Percentiles rank a stretch among this genome's conserved stretches.
These are phyloP conservation scores for Handroanthus guayacan DNA, from an alignment of 257 asterid genomes.

Conservation along the genomic window DNA sequence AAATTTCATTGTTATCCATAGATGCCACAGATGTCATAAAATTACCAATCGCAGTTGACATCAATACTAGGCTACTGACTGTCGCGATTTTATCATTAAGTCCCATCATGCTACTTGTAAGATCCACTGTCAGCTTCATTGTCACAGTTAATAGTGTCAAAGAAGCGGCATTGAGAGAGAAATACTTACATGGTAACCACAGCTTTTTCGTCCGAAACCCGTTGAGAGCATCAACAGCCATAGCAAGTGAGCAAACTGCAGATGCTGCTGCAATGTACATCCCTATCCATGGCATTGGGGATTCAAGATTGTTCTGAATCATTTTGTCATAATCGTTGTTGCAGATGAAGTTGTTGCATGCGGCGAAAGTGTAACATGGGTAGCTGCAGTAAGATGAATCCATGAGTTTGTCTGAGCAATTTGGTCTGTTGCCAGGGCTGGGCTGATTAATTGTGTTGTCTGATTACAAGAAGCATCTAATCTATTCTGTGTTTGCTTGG, in stretches of 20 bases:
- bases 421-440: no score
- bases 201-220: constrained; percentile 32
- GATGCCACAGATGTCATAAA: constrained; percentile 21
- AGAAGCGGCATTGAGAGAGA: constrained; percentile 45
- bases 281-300: constrained; percentile 43
- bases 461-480: no score
- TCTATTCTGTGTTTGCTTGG: no score
- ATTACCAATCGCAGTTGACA: no score
- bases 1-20: constrained; percentile 32
- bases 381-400: background rate
- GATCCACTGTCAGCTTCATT: constrained; percentile 43
- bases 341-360: background rate
- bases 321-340: background rate
- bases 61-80: no score
- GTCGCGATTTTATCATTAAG: background rate
- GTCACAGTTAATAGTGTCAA: constrained; percentile 40
- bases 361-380: background rate
- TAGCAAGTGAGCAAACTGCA: background rate
- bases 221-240: constrained; percentile 31
- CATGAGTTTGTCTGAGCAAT: background rate
- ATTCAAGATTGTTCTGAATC: background rate
- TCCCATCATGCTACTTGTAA: constrained; percentile 30
- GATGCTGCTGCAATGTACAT: constrained; percentile 46
- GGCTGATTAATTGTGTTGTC: no score
- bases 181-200: constrained; percentile 46